Evolutionary conservation across 805 yeast genomes (phyloP).

Genomic region (Wickerhamomyces alni): DNA sequence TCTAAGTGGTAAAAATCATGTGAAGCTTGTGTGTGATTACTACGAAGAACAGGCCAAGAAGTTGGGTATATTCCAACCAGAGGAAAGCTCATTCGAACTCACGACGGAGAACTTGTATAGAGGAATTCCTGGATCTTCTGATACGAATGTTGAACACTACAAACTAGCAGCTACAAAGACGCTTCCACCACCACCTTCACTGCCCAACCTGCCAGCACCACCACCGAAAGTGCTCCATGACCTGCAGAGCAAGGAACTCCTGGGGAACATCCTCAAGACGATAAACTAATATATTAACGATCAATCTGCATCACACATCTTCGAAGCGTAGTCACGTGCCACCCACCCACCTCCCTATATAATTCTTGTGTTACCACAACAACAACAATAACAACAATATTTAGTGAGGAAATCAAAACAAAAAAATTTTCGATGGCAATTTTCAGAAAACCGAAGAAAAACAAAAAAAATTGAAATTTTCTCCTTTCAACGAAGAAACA

Average conservation of each 20-base stretch:
- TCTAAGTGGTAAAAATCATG: constrained; percentile 69
- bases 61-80: constrained; percentile 26
- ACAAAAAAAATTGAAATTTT: neutral
- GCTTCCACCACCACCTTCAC: constrained; percentile 22
- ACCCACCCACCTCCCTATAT: neutral
- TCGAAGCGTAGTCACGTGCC: neutral
- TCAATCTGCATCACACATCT: no score
- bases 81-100: constrained; percentile 19
- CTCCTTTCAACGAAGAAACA: neutral
- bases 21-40: constrained; percentile 65
- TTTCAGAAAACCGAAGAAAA: neutral
- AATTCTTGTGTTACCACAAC: neutral
- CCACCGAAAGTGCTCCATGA: constrained; percentile 20
- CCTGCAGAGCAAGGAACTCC: constrained; percentile 6
- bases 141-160: constrained; percentile 9
- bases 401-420: neutral
- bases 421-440: constrained; percentile 10
- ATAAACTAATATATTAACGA: neutral
- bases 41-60: constrained; percentile 44
- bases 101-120: constrained; percentile 13
- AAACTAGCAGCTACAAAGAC: constrained; percentile 13
- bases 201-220: constrained; percentile 18
- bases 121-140: constrained; percentile 28
- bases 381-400: neutral
- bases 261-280: constrained; percentile 18